Base-by-base conservation (phyloP, 352 stramenopile species). In the Phytopythium aichiense region DNA sequence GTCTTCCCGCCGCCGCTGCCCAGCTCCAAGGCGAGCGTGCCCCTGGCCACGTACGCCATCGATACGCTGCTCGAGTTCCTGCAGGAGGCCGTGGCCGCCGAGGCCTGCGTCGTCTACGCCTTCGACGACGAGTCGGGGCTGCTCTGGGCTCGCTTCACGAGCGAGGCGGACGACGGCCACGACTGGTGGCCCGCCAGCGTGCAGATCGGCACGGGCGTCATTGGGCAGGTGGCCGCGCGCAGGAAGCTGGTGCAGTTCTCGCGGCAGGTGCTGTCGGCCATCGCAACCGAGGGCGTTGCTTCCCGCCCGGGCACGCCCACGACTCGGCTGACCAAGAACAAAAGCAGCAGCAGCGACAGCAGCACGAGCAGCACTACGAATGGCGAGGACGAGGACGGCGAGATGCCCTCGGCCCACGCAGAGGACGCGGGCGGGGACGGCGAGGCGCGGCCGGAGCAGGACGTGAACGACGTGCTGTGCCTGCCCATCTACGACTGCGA, bases 51-150 rank as follows among this genome's bases (percentile, higher is more conserved):
- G 25, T 51, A 68, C 35, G 56, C 71, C 23, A 63, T 77, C 54
- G 68, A 77, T 56, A 68, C 65, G n/a, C 64, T 87, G 25, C 66
- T 88, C 1, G 71, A 84, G 23, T 68, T 87, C 37, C 64, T 91
- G n/a, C 72, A 76, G 25, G 68, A 79, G 48, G 77, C 73, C 16
- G 68, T 88, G 28, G 69, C 60, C 2, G 73, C 88, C 18, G 72
- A 84, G n/a, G 67, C 70, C 30, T 91, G 81, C 66, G 74, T 69
- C 38, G 71, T 91, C 31, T 91, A 88, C 58, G 71, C 72, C 5
- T 73, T 75, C 55, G 81, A 91, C 64, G 74, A 73, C 31, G 72
- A 86, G 25, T 74, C 69, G 4, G 72, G 81, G 5, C 64, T 74
- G 50, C 65, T 91, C 33, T 89, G 76, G 76, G 61, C 76, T 52